phyloP scores from a whole-genome alignment of 1,139 yeast genomes.

The Geotrichum cucujoidarum region DNA sequence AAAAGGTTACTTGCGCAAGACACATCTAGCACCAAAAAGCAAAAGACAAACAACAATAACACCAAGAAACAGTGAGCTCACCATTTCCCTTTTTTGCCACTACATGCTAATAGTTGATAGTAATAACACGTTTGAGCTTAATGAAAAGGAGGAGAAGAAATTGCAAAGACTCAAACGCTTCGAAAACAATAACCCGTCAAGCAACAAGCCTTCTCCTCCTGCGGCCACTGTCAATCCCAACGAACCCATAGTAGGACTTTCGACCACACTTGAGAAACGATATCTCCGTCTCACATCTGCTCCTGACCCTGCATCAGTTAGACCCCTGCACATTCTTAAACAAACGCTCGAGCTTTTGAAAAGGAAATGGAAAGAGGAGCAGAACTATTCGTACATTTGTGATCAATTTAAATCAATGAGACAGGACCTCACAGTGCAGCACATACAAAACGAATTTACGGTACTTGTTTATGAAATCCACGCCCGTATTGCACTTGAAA shows the following conservation, averaged over 20 bases:
- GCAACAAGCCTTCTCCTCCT: constrained; percentile 7
- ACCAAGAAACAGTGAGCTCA: neutral
- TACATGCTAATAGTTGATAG: constrained; percentile 5
- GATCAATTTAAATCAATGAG: constrained; percentile 88
- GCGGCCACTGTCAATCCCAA: constrained; percentile 17
- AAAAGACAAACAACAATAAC: constrained; percentile 6
- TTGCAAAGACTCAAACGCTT: constrained; percentile 50
- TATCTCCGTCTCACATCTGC: constrained; percentile 85
- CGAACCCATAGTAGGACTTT: constrained; percentile 56
- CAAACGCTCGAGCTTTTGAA: constrained; percentile 54
- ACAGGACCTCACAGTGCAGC: constrained; percentile 92
- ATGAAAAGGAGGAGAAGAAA: constrained; percentile 38
- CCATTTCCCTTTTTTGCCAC: neutral
- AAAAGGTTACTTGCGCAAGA: constrained; percentile 2
- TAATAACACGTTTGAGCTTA: constrained; percentile 30
- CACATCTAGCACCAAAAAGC: constrained; percentile 14
- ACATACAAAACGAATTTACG: constrained; percentile 73
- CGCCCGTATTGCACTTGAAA: constrained; percentile 79
- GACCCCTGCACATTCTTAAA: constrained; percentile 63
- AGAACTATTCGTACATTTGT: constrained; percentile 68
- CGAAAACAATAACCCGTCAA: constrained; percentile 35
- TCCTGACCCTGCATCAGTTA: constrained; percentile 77
- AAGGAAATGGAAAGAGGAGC: constrained; percentile 50
- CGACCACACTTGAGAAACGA: constrained; percentile 63
- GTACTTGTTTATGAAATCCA: constrained; percentile 78